Evolutionary conservation across 2,329 filamentous ascomycete species (phyloP).

Genomic region (Rhynchosporium secalis): DNA sequence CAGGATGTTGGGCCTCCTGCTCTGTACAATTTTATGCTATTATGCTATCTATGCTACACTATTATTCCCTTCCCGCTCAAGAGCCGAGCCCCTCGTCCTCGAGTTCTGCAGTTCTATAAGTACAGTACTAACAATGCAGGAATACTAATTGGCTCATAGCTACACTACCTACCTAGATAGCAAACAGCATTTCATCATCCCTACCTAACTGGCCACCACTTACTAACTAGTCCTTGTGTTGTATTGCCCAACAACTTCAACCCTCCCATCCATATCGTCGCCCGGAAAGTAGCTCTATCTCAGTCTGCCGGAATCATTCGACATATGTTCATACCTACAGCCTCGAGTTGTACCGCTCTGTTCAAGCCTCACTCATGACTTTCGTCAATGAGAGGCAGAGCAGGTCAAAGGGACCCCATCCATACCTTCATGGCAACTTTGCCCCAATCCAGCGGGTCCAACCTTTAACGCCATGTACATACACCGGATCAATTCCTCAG

Average conservation of each 20-base stretch:
- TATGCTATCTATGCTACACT: not conserved
- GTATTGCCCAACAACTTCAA: not conserved
- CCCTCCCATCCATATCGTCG: conserved; percentile 1
- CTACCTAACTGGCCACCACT: not conserved
- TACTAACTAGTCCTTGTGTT: not conserved
- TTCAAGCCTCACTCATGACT: conserved; percentile 29
- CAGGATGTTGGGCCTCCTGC: not conserved
- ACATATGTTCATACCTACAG: conserved; percentile 17
- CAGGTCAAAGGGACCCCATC: conserved; percentile 33
- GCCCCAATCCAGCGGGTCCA: conserved; percentile 61
- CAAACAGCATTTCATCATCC: conserved; percentile 10
- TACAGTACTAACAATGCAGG: not conserved
- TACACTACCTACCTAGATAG: no score
- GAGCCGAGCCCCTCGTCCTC: not conserved
- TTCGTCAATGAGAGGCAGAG: conserved; percentile 30
- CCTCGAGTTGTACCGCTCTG: conserved; percentile 27
- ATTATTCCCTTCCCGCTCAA: not conserved
- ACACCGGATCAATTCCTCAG: conserved; percentile 59
- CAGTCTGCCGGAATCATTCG: not conserved
- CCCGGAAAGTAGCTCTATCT: not conserved
- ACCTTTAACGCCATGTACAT: conserved; percentile 56
- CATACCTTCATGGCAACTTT: conserved; percentile 67
- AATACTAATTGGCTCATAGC: not conserved
- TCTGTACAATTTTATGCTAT: not conserved
- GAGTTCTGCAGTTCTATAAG: no score